A percentile compares a stretch with the other conserved stretches of the same genome.
Conservation (phyloP, 208 protist genomes). For the Wallacemonas collosoma region DNA sequence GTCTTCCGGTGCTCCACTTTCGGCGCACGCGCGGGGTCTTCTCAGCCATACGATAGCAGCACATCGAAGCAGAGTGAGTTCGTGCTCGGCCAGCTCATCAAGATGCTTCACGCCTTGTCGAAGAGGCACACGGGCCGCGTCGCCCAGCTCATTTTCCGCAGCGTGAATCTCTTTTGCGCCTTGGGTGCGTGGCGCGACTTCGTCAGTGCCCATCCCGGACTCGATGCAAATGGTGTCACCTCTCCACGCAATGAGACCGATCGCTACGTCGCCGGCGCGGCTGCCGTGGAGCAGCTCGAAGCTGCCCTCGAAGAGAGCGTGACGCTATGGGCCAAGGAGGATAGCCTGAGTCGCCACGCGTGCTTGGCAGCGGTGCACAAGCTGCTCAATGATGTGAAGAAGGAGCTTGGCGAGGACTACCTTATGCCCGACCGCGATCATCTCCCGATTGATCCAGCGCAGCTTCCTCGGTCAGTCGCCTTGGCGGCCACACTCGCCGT, state of each 20-base stretch:
- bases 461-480: constrained; percentile 29
- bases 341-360: constrained; percentile 25
- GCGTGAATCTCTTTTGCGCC: constrained; percentile 62
- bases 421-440: constrained; percentile 23
- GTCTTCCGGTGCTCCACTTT: constrained; percentile 46
- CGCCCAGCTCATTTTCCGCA: constrained; percentile 60
- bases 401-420: constrained; percentile 41
- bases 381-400: constrained; percentile 33
- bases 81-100: constrained; percentile 22
- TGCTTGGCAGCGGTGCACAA: constrained; percentile 35
- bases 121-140: constrained; percentile 51
- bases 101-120: constrained; percentile 45
- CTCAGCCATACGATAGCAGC: constrained; percentile 9
- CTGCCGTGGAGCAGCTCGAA: constrained; percentile 25
- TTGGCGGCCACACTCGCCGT: constrained; percentile 28
- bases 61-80: neutral
- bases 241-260: neutral
- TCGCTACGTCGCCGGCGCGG: constrained; percentile 1
- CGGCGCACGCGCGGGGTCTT: neutral
- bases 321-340: constrained; percentile 38
- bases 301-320: constrained; percentile 34
- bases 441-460: neutral
- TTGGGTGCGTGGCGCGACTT: constrained; percentile 45
- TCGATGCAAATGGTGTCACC: constrained; percentile 5
- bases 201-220: constrained; percentile 13